phyloP scores from a whole-genome alignment of 331 rosid genomes.

The Phaseolus coccineus region DNA sequence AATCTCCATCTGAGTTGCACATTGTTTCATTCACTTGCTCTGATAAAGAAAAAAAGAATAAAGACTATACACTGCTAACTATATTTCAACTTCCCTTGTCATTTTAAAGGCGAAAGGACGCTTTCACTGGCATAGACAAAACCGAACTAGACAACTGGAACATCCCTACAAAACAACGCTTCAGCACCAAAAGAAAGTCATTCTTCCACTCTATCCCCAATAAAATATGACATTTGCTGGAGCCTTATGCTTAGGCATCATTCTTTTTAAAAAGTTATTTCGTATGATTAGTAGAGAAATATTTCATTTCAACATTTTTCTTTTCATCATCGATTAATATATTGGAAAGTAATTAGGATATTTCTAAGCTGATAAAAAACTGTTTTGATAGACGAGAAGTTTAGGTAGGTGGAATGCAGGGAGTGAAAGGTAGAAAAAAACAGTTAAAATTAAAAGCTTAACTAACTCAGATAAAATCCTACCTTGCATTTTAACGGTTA shows the following conservation, averaged over 20 bases:
- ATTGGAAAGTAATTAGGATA: not conserved
- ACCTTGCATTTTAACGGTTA: not conserved
- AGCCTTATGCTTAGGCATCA: not conserved
- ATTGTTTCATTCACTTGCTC: slow-evolving; percentile 35
- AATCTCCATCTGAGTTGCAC: slow-evolving; percentile 80
- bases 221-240: not conserved
- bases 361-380: not conserved
- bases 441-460: not conserved
- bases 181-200: too few species aligned
- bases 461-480: not conserved
- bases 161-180: not conserved
- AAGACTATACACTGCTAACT: not conserved
- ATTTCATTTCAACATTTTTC: not conserved
- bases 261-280: not conserved
- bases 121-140: not conserved
- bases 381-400: not conserved
- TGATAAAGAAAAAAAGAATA: not conserved
- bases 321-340: not conserved
- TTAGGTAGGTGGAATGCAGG: not conserved
- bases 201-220: not conserved
- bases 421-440: not conserved
- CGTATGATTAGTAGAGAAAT: not conserved
- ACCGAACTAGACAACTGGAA: not conserved
- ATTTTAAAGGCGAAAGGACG: not conserved
- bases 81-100: not conserved